Percentiles rank a stretch among this genome's conserved stretches.
These are phyloP conservation scores for Sicyos edulis DNA, from an alignment of 306 rosid species.

Conservation along the genomic window DNA sequence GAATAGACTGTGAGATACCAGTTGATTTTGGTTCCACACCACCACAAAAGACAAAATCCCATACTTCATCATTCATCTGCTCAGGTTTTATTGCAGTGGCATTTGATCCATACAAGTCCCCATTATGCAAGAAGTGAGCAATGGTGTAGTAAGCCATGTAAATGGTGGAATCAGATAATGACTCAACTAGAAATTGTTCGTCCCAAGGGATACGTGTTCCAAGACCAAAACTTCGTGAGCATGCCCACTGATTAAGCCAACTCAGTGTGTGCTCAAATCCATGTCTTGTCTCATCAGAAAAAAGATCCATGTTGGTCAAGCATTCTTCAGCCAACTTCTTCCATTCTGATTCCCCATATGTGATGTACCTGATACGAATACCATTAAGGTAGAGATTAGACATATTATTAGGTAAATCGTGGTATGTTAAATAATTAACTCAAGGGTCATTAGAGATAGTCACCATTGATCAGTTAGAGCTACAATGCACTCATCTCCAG, in stretches of 20 bases:
- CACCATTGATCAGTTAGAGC: conserved; percentile 93
- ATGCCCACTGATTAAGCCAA: conserved; percentile 96
- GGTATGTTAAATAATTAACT: background rate
- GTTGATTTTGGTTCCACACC: conserved; percentile 59
- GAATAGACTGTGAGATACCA: conserved; percentile 45
- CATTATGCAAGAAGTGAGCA: conserved; percentile 63
- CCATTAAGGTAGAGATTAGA: background rate
- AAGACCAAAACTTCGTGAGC: conserved; percentile 90
- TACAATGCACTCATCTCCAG: conserved; percentile 88
- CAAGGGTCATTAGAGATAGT: background rate
- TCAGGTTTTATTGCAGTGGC: conserved; percentile 52
- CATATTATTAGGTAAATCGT: background rate
- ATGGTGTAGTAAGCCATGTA: conserved; percentile 95
- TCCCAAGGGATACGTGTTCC: conserved; percentile 97
- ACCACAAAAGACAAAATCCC: conserved; percentile 75
- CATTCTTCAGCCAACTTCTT: conserved; percentile 70
- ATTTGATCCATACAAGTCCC: conserved; percentile 60
- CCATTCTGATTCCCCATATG: conserved; percentile 83
- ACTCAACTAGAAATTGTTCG: conserved; percentile 74
- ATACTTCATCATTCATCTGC: conserved; percentile 74
- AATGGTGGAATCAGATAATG: conserved; percentile 84
- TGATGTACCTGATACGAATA: conserved; percentile 37
- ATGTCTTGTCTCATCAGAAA: conserved; percentile 67
- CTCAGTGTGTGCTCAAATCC: conserved; percentile 85
- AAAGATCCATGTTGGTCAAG: conserved; percentile 52